Evolutionary conservation across 108 stramenopile species (phyloP).

Genomic region (Conticribra weissflogii): DNA sequence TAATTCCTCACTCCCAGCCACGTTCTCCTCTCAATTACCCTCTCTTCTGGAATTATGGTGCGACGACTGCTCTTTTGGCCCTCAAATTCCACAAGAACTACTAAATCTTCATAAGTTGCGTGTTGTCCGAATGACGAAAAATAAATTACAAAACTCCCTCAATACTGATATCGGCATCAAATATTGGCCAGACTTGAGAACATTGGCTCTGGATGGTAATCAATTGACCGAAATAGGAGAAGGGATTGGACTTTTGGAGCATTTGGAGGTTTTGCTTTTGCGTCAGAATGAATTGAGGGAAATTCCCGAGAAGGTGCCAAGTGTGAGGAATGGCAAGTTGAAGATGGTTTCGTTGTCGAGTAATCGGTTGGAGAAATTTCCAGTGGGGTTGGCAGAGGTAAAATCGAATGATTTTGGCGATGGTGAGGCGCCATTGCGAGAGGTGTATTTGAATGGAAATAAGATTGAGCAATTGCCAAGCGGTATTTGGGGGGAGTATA

Average conservation of each 20-base stretch:
- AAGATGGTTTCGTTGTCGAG: constrained; percentile 59
- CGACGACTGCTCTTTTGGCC: constrained; percentile 64
- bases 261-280: constrained; percentile 45
- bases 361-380: constrained; percentile 52
- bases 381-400: constrained; percentile 25
- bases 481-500: constrained; percentile 25
- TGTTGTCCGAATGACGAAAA: constrained; percentile 52
- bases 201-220: constrained; percentile 68
- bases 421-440: constrained; percentile 35
- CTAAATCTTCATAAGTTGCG: constrained; percentile 42
- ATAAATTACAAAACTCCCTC: constrained; percentile 34
- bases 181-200: constrained; percentile 33
- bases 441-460: constrained; percentile 62
- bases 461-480: constrained; percentile 43
- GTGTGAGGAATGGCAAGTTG: constrained; percentile 18
- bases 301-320: constrained; percentile 45
- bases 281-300: constrained; percentile 43
- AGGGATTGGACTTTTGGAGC: constrained; percentile 36
- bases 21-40: constrained; percentile 27
- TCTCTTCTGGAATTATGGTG: constrained; percentile 64
- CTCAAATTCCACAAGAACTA: constrained; percentile 44
- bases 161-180: constrained; percentile 5
- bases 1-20: constrained; percentile 16
- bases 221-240: constrained; percentile 26
- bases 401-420: too few relatives aligned